phyloP scores from a whole-genome alignment of 805 yeast genomes.

The Candida odintsovae region DNA sequence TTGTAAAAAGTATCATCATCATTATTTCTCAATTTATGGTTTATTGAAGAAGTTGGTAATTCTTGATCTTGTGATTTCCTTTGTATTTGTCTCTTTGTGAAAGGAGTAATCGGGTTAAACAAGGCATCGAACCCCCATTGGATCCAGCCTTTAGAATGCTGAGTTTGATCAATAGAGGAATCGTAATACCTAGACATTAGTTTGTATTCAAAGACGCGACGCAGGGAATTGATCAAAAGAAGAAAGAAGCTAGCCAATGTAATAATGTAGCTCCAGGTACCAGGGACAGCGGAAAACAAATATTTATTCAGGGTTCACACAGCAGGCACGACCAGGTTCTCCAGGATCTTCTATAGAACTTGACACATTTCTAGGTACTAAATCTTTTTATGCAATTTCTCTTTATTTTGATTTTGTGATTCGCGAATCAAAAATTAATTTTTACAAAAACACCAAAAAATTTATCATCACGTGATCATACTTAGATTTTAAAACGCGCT shows the following conservation, averaged over 20 bases:
- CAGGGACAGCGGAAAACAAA: not conserved
- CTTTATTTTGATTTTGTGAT: not conserved
- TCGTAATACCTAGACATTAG: not conserved
- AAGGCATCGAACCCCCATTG: not conserved
- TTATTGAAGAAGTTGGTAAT: not conserved
- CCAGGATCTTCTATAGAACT: not conserved
- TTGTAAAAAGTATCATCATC: constrained; percentile 4
- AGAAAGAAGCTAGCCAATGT: no score
- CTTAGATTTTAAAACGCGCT: no score
- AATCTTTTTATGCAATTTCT: no score
- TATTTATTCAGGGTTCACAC: not conserved
- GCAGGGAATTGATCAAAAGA: not conserved
- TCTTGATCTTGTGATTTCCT: not conserved
- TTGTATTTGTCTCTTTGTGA: not conserved
- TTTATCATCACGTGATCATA: no score
- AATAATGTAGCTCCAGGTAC: no score
- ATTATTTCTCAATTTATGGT: not conserved
- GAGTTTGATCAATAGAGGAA: not conserved
- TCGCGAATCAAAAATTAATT: not conserved
- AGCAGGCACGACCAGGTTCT: not conserved
- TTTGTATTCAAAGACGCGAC: not conserved
- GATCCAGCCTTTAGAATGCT: not conserved
- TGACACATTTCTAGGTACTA: not conserved
- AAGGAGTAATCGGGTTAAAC: not conserved
- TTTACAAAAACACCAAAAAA: not conserved